A percentile compares a stretch with the other conserved stretches of the same genome.
Conservation (phyloP, 441 rosid species). For the Jatropha multifida region DNA sequence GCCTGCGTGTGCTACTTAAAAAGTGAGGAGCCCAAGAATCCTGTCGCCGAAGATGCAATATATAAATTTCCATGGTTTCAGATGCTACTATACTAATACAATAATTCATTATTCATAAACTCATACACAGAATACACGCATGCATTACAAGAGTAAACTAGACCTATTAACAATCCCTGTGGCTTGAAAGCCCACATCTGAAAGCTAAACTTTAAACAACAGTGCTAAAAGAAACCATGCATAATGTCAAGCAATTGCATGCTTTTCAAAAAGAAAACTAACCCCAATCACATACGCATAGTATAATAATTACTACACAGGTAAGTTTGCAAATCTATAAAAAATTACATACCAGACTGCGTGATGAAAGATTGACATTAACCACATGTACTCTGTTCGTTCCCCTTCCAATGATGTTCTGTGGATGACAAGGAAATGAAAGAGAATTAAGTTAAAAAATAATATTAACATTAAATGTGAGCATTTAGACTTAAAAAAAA, state of each 20-base stretch:
- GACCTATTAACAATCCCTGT: not conserved
- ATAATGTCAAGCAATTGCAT: not conserved
- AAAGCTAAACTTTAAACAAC: constrained; percentile 9
- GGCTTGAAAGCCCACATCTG: constrained; percentile 2
- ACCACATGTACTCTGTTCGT: constrained; percentile 37
- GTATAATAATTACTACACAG: constrained; percentile 1
- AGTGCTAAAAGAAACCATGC: not conserved
- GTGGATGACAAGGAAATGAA: constrained; percentile 14
- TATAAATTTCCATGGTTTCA: constrained; percentile 10
- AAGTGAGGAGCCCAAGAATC: constrained; percentile 64
- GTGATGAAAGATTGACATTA: constrained; percentile 50
- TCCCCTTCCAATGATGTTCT: constrained; percentile 46
- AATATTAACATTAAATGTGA: not conserved
- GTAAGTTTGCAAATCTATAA: constrained; percentile 15
- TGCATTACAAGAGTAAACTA: constrained; percentile 11
- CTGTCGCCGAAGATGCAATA: constrained; percentile 46
- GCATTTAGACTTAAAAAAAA: not conserved
- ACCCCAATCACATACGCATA: not conserved
- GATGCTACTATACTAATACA: not conserved
- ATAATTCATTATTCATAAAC: not conserved
- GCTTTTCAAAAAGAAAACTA: not conserved
- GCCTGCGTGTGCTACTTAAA: constrained; percentile 43
- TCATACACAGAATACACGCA: not conserved
- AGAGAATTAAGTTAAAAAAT: too few relatives aligned
- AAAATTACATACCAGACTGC: constrained; percentile 47